These are phyloP conservation scores for Gigaspora rosea DNA, from an alignment of 192 early-diverging fungal species.

Conservation along the genomic window DNA sequence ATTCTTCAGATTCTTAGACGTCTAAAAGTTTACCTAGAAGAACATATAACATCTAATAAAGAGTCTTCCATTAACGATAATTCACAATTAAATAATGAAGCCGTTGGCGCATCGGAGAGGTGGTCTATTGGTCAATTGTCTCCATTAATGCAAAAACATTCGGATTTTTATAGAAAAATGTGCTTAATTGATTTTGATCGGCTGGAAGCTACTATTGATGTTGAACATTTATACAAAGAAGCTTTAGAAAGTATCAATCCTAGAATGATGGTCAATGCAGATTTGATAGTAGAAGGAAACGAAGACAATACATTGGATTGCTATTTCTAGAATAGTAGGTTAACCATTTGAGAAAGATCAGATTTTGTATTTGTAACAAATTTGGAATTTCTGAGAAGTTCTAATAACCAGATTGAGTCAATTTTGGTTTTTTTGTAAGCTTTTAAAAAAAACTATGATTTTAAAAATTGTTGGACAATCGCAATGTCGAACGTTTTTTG, in stretches of 20 bases:
- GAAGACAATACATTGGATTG: slow-evolving; percentile 11
- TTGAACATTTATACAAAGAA: slow-evolving; percentile 58
- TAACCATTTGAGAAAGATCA: too few relatives aligned
- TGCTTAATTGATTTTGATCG: slow-evolving; percentile 42
- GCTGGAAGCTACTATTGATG: slow-evolving; percentile 45
- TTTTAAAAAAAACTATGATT: too few relatives aligned
- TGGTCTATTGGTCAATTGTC: not conserved
- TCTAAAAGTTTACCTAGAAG: slow-evolving; percentile 26
- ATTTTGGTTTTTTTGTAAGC: too few relatives aligned
- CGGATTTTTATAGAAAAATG: slow-evolving; percentile 40
- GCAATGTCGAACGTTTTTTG: too few relatives aligned
- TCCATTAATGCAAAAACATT: slow-evolving; percentile 30
- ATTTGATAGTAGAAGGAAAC: slow-evolving; percentile 28
- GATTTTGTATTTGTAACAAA: too few relatives aligned
- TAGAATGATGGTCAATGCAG: slow-evolving; percentile 43
- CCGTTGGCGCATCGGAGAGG: not conserved
- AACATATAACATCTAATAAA: not conserved
- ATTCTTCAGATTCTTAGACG: slow-evolving; percentile 28
- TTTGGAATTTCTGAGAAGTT: too few relatives aligned
- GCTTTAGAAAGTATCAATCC: slow-evolving; percentile 46
- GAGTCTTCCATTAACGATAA: not conserved
- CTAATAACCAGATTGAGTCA: too few relatives aligned
- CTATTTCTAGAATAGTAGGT: not conserved
- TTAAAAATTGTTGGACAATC: too few relatives aligned
- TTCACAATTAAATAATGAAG: not conserved